phyloP scores from a whole-genome alignment of 2,329 filamentous ascomycete species.

The Colletotrichum tabaci region DNA sequence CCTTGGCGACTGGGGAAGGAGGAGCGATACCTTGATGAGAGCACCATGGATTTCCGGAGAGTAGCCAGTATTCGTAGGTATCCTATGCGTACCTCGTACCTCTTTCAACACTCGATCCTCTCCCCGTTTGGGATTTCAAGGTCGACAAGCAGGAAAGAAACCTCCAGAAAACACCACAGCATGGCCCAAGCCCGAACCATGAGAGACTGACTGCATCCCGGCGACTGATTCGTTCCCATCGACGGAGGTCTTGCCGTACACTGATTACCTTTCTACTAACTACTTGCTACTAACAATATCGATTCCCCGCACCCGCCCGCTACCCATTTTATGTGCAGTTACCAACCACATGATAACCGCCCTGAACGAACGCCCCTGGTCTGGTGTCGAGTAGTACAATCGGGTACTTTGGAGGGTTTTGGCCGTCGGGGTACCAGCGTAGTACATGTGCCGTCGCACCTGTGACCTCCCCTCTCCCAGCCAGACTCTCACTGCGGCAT shows the following conservation, averaged over 20 bases:
- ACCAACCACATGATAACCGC: too few relatives aligned
- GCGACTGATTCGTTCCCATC: not conserved
- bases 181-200: too few relatives aligned
- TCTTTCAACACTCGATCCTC: not conserved
- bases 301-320: conserved; percentile 23
- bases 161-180: not conserved
- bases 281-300: not conserved
- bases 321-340: too few relatives aligned
- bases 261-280: too few relatives aligned
- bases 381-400: too few relatives aligned
- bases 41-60: not conserved
- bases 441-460: conserved; percentile 16
- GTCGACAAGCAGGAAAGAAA: not conserved
- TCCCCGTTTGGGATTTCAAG: not conserved
- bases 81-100: not conserved
- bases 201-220: not conserved
- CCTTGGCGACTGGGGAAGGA: conserved; percentile 31
- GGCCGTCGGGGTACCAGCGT: conserved; percentile 8
- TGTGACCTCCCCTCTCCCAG: not conserved
- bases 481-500: conserved; percentile 2
- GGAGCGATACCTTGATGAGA: not conserved
- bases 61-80: too few relatives aligned
- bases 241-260: not conserved
- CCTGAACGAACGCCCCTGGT: too few relatives aligned
- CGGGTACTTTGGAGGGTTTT: not conserved